Percentiles rank a stretch among this genome's conserved stretches.
Conservation (phyloP, 331 rosid genomes). For the Spiraea crenata region DNA sequence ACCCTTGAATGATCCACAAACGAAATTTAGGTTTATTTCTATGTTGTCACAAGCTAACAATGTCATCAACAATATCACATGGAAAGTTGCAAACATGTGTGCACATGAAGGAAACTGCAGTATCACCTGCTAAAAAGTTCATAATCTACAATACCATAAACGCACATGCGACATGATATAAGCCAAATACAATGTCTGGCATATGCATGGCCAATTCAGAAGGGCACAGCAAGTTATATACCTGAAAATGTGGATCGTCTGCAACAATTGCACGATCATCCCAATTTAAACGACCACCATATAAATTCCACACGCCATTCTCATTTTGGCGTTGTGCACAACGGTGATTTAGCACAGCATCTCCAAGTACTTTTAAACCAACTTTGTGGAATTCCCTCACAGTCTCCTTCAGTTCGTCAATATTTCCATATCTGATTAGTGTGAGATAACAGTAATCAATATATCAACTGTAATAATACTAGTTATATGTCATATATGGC, state of each 20-base stretch:
- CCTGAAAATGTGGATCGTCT: slow-evolving; percentile 99
- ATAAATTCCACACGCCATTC: slow-evolving; percentile 94
- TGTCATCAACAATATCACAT: not conserved
- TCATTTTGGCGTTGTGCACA: slow-evolving; percentile 79
- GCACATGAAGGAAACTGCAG: not conserved
- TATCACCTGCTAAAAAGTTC: slow-evolving; percentile 10
- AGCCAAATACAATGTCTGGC: not conserved
- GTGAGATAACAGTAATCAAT: slow-evolving; percentile 14
- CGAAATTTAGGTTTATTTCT: not conserved
- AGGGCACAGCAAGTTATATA: slow-evolving; percentile 23
- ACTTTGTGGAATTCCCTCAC: slow-evolving; percentile 61
- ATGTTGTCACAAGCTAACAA: not conserved
- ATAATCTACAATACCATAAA: not conserved
- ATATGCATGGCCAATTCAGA: not conserved
- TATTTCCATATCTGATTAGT: slow-evolving; percentile 69
- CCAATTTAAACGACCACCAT: slow-evolving; percentile 95
- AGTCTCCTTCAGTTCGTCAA: slow-evolving; percentile 77
- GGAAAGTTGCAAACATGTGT: not conserved
- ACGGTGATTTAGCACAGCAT: slow-evolving; percentile 95
- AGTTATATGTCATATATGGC: not conserved
- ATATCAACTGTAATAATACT: slow-evolving; percentile 1
- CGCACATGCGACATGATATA: not conserved
- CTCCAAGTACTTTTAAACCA: slow-evolving; percentile 86
- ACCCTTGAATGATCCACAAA: not conserved
- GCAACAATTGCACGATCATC: slow-evolving; percentile 91